These are phyloP conservation scores for Apodospora peruviana DNA, from an alignment of 495 filamentous ascomycete species.

Conservation along the genomic window DNA sequence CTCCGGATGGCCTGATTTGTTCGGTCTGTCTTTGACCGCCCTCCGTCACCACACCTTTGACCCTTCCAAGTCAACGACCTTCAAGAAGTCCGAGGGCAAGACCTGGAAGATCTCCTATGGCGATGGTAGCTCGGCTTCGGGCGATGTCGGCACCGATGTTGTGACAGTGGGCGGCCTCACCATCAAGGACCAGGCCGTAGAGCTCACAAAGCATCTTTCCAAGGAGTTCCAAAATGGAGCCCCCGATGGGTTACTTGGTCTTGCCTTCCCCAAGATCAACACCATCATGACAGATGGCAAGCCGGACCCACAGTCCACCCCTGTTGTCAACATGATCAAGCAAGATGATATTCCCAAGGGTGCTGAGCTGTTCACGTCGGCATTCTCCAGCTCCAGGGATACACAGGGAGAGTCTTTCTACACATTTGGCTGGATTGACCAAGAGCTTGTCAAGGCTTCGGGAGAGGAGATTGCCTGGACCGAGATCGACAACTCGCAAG, in stretches of 20 bases:
- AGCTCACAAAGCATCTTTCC: constrained; percentile 63
- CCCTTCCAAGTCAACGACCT: constrained; percentile 57
- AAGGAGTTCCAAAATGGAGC: constrained; percentile 50
- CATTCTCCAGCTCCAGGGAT: constrained; percentile 62
- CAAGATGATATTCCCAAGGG: constrained; percentile 59
- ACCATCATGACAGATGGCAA: constrained; percentile 45
- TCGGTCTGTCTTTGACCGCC: too few relatives aligned
- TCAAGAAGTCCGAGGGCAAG: constrained; percentile 41
- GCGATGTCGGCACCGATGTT: constrained; percentile 64
- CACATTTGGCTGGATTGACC: constrained; percentile 74
- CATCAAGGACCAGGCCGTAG: constrained; percentile 63
- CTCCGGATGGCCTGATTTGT: too few relatives aligned
- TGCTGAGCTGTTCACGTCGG: constrained; percentile 66
- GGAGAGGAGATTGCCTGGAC: constrained; percentile 57
- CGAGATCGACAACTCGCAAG: constrained; percentile 59
- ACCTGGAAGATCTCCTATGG: constrained; percentile 71
- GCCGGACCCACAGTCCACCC: constrained; percentile 57
- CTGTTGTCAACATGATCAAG: constrained; percentile 70
- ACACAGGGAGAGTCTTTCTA: constrained; percentile 61
- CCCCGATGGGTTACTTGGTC: constrained; percentile 70
- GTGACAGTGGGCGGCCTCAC: constrained; percentile 63
- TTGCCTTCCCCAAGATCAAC: constrained; percentile 68
- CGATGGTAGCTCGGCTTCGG: constrained; percentile 65
- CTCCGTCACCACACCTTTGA: constrained; percentile 52
- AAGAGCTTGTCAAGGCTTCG: constrained; percentile 52